Evolutionary conservation across 768 basidiomycete genomes (phyloP), one percentile per base, ranked within the genome.

Genomic region (Russula griseocarnosa): DNA sequence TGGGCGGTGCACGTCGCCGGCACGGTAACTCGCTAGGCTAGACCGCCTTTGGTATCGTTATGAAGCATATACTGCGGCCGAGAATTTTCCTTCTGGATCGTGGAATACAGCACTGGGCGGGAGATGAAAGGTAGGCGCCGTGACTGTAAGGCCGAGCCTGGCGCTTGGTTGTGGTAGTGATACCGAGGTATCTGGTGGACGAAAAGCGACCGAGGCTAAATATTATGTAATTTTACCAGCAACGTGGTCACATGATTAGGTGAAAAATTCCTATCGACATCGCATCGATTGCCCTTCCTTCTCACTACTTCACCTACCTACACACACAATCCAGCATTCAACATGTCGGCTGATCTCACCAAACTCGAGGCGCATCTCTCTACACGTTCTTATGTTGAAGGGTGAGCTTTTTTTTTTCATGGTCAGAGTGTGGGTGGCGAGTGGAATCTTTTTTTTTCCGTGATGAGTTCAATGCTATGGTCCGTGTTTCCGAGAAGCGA

Each of bases 401-500:
- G 94, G 94, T 95, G 61, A 83, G 90, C 82, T 40, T 59, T 64
- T 55, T 46, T 57, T 38, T 30, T 46, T 26, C 28, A 42, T 13
- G 14, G 13, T 60, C 7, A 16, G 28, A 20, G 50, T 36, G 36
- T 40, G 30, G 2, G 42, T 53, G 42, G 30, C n/a, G 59, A 54
- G 44, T 69, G 66, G 62, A 62, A 69, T 66, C n/a, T n/a, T 28
- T 57, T 66, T 63, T 60, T 64, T 60, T 63, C 66, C 71, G 70
- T 82, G 87, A 92, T 90, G 89, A 90, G 75, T 76, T 68, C 70
- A 44, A 78, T 74, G 88, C 88, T 89, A 89, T 92, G 92, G 91
- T 93, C 90, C 91, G 91, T 92, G 90, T 92, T 92, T 90, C 91
- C 84, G 86, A 92, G 88, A 85, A 84, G 88, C 86, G 89, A 86